These are phyloP conservation scores for Cytospora chrysosperma DNA, from an alignment of 2,329 filamentous ascomycete species.

Conservation along the genomic window DNA sequence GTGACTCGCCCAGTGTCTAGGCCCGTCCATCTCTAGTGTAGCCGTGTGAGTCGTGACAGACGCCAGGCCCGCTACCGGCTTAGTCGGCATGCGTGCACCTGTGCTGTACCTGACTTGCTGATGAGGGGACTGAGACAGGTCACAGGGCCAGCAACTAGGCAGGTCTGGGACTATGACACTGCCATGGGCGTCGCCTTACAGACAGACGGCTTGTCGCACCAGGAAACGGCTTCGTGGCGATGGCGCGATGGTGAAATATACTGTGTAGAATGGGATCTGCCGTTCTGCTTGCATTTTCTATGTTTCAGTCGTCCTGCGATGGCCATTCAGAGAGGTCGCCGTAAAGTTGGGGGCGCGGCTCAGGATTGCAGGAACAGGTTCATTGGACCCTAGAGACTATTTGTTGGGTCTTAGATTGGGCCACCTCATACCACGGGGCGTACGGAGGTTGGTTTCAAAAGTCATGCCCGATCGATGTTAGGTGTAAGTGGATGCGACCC, in stretches of 20 bases:
- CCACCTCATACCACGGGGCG: constrained; percentile 5
- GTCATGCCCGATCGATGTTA: too few species aligned
- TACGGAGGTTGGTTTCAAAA: too few species aligned
- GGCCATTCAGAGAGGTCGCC: constrained; percentile 6
- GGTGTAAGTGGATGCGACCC: too few species aligned
- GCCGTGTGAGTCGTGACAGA: constrained; percentile 15
- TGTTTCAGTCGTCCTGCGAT: background rate
- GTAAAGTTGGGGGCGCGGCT: constrained; percentile 1
- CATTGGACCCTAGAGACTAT: constrained; percentile 9
- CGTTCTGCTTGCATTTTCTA: background rate
- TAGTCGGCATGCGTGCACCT: background rate
- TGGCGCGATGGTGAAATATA: background rate
- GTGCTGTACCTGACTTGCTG: background rate
- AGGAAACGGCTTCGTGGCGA: constrained; percentile 8
- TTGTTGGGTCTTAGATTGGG: constrained; percentile 15
- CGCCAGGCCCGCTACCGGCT: constrained; percentile 14
- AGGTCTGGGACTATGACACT: background rate
- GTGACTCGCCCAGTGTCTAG: constrained; percentile 15
- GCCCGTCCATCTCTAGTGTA: background rate
- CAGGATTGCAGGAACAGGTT: constrained; percentile 4
- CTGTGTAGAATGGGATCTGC: background rate
- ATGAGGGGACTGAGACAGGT: background rate
- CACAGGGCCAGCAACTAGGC: background rate
- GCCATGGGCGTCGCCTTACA: background rate
- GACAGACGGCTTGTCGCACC: constrained; percentile 6